A percentile compares a stretch with the other conserved stretches of the same genome.
These are phyloP conservation scores for Rhypophila decipiens DNA, from an alignment of 495 filamentous ascomycete species.

Conservation along the genomic window DNA sequence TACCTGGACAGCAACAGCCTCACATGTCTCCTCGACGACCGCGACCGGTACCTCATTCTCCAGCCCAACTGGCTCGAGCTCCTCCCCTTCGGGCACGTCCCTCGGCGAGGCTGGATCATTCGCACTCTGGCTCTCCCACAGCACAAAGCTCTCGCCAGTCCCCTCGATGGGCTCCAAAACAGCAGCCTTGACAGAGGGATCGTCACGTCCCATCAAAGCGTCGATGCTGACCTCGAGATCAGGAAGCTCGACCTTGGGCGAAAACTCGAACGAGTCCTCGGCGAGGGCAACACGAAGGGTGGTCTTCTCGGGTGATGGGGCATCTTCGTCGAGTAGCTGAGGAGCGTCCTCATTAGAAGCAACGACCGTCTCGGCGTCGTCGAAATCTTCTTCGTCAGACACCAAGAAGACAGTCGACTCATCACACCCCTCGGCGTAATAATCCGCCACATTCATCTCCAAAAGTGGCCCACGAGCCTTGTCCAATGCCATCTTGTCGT, in stretches of 20 bases:
- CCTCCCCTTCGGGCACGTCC: neutral
- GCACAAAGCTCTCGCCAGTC: conserved; percentile 49
- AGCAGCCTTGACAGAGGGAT: conserved; percentile 32
- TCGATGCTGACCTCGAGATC: conserved; percentile 30
- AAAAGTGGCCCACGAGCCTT: conserved; percentile 60
- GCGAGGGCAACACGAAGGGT: too few relatives aligned
- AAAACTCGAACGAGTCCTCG: conserved; percentile 19
- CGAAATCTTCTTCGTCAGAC: conserved; percentile 48
- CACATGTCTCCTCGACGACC: too few relatives aligned
- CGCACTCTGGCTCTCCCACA: conserved; percentile 60
- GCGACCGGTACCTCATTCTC: too few relatives aligned
- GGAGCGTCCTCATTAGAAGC: conserved; percentile 9
- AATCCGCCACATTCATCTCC: conserved; percentile 66
- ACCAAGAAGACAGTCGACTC: conserved; percentile 53
- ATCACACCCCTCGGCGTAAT: conserved; percentile 63
- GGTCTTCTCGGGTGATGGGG: conserved; percentile 7
- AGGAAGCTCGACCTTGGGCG: conserved; percentile 25
- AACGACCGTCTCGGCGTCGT: conserved; percentile 20
- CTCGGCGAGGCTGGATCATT: conserved; percentile 32
- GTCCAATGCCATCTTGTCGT: conserved; percentile 39
- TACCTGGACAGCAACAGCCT: too few relatives aligned
- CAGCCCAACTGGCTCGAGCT: too few relatives aligned
- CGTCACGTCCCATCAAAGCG: conserved; percentile 42
- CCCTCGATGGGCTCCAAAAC: conserved; percentile 46
- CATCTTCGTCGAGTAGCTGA: conserved; percentile 5